Evolutionary conservation across 352 stramenopile species (phyloP).

Genomic region (Pythium aphanidermatum): DNA sequence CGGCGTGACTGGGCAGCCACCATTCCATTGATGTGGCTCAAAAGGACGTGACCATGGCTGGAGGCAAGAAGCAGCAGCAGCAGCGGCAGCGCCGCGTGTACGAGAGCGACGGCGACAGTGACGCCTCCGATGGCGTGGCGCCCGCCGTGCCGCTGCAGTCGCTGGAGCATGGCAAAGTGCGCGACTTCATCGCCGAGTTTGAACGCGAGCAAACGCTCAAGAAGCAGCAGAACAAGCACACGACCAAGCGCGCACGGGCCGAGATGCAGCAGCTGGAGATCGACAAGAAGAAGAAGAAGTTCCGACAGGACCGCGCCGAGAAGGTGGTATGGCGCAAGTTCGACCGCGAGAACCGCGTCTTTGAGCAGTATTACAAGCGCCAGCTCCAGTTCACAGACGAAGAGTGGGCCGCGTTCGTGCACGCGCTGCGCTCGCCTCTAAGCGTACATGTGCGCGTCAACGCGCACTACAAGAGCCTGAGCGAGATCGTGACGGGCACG

Average conservation of each 20-base stretch:
- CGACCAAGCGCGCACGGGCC: constrained; percentile 43
- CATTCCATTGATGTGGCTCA: constrained; percentile 11
- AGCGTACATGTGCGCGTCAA: constrained; percentile 88
- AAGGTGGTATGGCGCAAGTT: constrained; percentile 89
- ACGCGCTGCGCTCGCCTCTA: constrained; percentile 66
- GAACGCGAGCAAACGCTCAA: constrained; percentile 22
- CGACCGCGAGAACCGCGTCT: constrained; percentile 70
- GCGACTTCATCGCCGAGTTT: constrained; percentile 56
- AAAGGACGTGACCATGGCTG: constrained; percentile 16
- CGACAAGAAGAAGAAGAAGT: constrained; percentile 50
- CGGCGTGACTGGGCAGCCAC: neutral
- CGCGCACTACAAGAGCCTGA: constrained; percentile 70
- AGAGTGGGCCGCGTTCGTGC: constrained; percentile 82
- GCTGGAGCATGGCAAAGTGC: constrained; percentile 52
- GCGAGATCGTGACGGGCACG: constrained; percentile 68
- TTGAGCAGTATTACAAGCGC: constrained; percentile 80
- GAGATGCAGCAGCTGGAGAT: constrained; percentile 51
- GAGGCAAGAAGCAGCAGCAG: constrained; percentile 1
- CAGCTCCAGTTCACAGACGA: constrained; percentile 53
- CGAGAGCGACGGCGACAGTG: constrained; percentile 30
- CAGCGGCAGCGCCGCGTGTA: constrained; percentile 7
- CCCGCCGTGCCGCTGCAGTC: constrained; percentile 52
- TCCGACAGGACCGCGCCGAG: constrained; percentile 59
- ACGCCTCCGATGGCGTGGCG: constrained; percentile 24
- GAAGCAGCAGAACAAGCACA: constrained; percentile 23